Base-by-base conservation (phyloP, 192 early-diverging fungal genomes). In the Backusella sp. region DNA sequence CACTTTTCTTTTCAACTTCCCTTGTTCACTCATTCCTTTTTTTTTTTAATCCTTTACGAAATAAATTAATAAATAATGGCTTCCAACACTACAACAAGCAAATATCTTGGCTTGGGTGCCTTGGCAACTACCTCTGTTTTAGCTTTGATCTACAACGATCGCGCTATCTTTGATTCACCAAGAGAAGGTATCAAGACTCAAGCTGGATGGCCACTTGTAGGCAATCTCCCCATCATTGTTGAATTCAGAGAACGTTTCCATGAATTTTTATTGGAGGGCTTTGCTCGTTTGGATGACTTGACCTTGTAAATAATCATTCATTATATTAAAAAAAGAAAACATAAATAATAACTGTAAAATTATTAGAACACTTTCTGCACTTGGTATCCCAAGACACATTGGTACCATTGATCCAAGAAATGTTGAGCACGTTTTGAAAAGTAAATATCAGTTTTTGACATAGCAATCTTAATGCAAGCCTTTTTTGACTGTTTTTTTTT, bases 371-470 rank as follows among this genome's bases (percentile, higher is more conserved):
- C 44, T 76, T 53, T 76, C 79, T 30, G 66, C 37, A 39, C 44
- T 83, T 6, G 66, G 74, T 32, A 44, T 80, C 35, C 82, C 82
- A 15, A 65, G 69, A 32, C 52, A 71, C 12, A 52, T 83, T 66
- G 66, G 46, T 9, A 79, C 78, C 35, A 70, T 70, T 30, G 78
- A 83, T 53, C 82, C 82, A 3, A 72, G 68, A 23, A 77, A 77
- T 66, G 74, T 83, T 17, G 82, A 83, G 19, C 78, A 83, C 71
- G 71, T 83, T 30, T 67, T 83, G 68, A 83, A 83, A 44, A 77
- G 82, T 83, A 79, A 49, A 75, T 67, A 35, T 62, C 21, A 26
- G 26, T 62, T 28, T 1, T 23, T 62, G 4, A 4, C 3, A 62
- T 12, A 11, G 0, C 11, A 28, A 62, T 7, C 37, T 37, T 41